These are phyloP conservation scores for Pecoramyces ruminantium DNA, from an alignment of 192 early-diverging fungal genomes.

Conservation along the genomic window DNA sequence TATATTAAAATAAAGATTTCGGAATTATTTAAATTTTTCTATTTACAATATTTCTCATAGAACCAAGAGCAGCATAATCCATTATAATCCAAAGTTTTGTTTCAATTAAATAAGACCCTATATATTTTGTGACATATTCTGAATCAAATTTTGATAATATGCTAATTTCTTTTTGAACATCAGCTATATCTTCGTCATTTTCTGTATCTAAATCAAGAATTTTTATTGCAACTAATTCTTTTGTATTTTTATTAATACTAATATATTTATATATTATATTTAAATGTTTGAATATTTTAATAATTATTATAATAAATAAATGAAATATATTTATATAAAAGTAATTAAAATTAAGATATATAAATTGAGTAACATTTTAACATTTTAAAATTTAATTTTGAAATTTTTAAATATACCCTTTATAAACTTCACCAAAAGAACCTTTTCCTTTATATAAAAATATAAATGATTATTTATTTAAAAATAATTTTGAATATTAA, in stretches of 20 bases:
- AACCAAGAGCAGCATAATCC: conserved; percentile 94
- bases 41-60: conserved; percentile 58
- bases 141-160: conserved; percentile 76
- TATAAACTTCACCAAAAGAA: not conserved
- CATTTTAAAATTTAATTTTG: not conserved
- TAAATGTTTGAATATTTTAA: too few species aligned
- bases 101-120: conserved; percentile 72
- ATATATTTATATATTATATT: not conserved
- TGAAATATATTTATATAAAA: too few species aligned
- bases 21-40: too few species aligned
- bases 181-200: conserved; percentile 80
- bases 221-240: conserved; percentile 85
- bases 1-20: too few species aligned
- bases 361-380: too few species aligned
- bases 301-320: too few species aligned
- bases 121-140: conserved; percentile 82
- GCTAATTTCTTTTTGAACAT: conserved; percentile 86
- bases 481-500: too few species aligned
- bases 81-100: conserved; percentile 97
- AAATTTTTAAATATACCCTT: not conserved
- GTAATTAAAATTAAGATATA: too few species aligned
- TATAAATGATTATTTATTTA: too few species aligned
- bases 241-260: conserved; percentile 55
- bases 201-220: conserved; percentile 92
- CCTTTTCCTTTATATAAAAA: too few species aligned